Base-by-base conservation (phyloP, 2,329 filamentous ascomycete species). In the Esteya vermicola region DNA sequence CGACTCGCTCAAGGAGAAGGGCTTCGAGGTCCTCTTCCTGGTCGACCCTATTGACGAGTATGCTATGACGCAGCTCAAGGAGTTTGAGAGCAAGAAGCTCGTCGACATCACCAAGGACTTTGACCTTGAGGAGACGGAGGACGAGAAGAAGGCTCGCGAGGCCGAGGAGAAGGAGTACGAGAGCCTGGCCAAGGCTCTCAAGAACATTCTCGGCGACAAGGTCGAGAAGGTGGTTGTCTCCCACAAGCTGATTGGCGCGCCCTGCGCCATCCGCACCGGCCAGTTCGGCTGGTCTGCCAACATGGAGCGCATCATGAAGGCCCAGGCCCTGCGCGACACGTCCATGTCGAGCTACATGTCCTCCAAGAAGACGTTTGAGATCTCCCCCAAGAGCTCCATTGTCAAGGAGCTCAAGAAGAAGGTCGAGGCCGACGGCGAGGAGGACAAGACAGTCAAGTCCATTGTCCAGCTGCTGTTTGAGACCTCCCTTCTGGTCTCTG, bases 221-320 rank as follows among this genome's bases (percentile, higher is more conserved):
- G 91, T 98, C 52, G 91, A 98, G 85, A 98, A 98, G 82, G 91
- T 98, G 31, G 88, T 98, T 49, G 89, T 98, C 62, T 89, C 81
- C 52, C 85, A 96, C 83, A 96, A 96, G 81, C 80, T 98, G 45
- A 78, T 83, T 54, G 83, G 82, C 60, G 77, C 91, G 50, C 91
- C 91, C 58, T 96, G 91, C 68, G 91, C 91, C 62, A 96, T 98
- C 75, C 89, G 91, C 65, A 98, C 91, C 53, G 91, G 91, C 59
- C 91, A 96, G 71, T 98, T 98, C 66, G 91, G 91, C 68, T 98
- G 91, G 91, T 96, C 89, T 43, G 91, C 91, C 62, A 98, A 98
- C 79, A 98, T 98, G 91, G 91, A 98, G 78, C 91, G 91, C 75
- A 98, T 98, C 80, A 98, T 98, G 91, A 98, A 98, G 82, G 91